Percentiles rank a stretch among this genome's conserved stretches.
These are phyloP conservation scores for Marsdenia floribunda DNA, from an alignment of 257 asterid genomes.

Conservation along the genomic window DNA sequence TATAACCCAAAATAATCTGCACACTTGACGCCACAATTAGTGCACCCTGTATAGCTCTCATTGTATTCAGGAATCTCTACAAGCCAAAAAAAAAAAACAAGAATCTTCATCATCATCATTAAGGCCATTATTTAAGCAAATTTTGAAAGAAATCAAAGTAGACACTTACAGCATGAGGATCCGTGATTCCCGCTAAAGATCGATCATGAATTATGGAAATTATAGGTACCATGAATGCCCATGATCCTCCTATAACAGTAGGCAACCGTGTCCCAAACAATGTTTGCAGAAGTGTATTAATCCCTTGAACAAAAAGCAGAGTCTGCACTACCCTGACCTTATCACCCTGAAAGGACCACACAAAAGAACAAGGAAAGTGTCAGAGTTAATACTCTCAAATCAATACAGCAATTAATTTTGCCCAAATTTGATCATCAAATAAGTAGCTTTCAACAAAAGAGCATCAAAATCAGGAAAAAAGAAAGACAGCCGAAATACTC, in stretches of 20 bases:
- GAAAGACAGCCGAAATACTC: not conserved
- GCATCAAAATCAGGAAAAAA: not conserved
- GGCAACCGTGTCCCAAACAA: conserved; percentile 92
- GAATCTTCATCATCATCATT: conserved; percentile 7
- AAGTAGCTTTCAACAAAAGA: not conserved
- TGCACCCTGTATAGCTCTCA: conserved; percentile 95
- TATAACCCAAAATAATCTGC: conserved; percentile 88
- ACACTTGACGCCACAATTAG: conserved; percentile 91
- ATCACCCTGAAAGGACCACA: conserved; percentile 50
- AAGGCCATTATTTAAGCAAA: not conserved
- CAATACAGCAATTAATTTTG: not conserved
- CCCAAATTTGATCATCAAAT: not conserved
- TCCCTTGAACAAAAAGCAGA: conserved; percentile 79
- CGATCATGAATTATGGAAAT: conserved; percentile 87
- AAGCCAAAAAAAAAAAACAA: conserved; percentile 16
- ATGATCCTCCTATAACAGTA: conserved; percentile 89
- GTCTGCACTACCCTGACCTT: conserved; percentile 93
- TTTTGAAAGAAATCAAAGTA: not conserved
- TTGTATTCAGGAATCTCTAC: conserved; percentile 73
- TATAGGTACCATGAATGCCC: conserved; percentile 94
- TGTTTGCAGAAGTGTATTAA: conserved; percentile 82
- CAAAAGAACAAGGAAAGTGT: not conserved
- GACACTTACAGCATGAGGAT: conserved; percentile 60
- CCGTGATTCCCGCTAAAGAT: conserved; percentile 57
- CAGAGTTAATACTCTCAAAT: not conserved